phyloP scores from a whole-genome alignment of 441 rosid species.

The Arabidopsis lyrata region DNA sequence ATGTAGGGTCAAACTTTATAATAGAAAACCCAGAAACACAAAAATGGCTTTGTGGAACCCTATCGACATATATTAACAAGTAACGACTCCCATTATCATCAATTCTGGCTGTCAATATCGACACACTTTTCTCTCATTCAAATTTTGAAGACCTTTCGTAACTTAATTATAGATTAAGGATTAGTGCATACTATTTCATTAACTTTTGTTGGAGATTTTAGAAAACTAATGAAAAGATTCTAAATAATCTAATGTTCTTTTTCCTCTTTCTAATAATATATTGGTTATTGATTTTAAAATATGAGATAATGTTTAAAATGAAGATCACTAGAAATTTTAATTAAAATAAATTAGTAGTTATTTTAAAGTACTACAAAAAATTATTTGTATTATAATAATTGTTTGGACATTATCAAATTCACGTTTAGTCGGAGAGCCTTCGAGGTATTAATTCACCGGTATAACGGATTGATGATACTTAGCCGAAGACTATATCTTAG shows the following conservation, averaged over 20 bases:
- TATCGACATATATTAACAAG: conserved; percentile 13
- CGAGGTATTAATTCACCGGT: no score
- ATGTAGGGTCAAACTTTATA: conserved; percentile 26
- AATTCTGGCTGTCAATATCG: conserved; percentile 24
- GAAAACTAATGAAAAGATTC: not conserved
- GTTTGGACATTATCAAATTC: no score
- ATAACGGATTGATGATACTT: not conserved
- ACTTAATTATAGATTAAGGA: not conserved
- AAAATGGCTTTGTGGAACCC: not conserved
- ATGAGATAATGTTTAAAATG: not conserved
- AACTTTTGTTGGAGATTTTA: not conserved
- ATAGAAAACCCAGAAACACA: conserved; percentile 30
- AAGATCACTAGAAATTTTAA: not conserved
- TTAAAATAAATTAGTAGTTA: not conserved
- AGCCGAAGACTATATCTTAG: no score
- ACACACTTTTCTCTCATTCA: conserved; percentile 12
- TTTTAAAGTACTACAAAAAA: not conserved
- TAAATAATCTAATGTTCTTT: not conserved
- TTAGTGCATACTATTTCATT: not conserved
- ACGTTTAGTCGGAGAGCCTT: no score
- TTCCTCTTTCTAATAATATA: not conserved
- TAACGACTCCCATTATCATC: conserved; percentile 35
- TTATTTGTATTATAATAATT: not conserved
- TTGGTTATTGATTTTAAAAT: not conserved
- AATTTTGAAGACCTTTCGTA: conserved; percentile 12